Evolutionary conservation across 2,329 filamentous ascomycete genomes (phyloP).

Genomic region (Biscogniauxia sp.): DNA sequence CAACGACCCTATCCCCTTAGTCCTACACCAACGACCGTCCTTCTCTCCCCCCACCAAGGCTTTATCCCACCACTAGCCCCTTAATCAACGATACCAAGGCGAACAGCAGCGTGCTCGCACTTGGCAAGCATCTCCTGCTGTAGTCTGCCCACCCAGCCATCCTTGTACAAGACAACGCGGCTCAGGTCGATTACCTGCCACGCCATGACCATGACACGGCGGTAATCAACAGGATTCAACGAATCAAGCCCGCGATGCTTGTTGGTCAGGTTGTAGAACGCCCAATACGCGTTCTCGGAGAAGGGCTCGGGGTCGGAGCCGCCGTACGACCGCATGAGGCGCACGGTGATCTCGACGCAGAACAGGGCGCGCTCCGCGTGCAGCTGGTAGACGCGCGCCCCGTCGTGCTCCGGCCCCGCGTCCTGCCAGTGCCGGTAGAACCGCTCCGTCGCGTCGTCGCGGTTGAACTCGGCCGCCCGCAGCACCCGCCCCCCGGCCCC

Average conservation of each 20-base stretch:
- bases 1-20: too few species aligned
- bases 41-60: too few species aligned
- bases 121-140: neutral
- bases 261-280: neutral
- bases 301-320: neutral
- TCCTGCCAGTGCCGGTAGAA: neutral
- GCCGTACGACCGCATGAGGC: neutral
- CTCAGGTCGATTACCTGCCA: neutral
- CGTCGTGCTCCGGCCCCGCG: neutral
- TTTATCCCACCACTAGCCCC: neutral
- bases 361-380: neutral
- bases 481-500: neutral
- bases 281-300: neutral
- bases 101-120: neutral
- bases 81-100: neutral
- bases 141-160: neutral
- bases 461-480: neutral
- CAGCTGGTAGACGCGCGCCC: neutral
- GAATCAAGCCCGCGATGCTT: neutral
- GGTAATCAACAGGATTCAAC: neutral
- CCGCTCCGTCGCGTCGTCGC: neutral
- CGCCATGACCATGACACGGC: neutral
- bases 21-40: too few species aligned
- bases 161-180: neutral
- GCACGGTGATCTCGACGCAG: neutral